Base-by-base conservation (phyloP, 2,329 filamentous ascomycete species). In the Davidsoniella virescens region DNA sequence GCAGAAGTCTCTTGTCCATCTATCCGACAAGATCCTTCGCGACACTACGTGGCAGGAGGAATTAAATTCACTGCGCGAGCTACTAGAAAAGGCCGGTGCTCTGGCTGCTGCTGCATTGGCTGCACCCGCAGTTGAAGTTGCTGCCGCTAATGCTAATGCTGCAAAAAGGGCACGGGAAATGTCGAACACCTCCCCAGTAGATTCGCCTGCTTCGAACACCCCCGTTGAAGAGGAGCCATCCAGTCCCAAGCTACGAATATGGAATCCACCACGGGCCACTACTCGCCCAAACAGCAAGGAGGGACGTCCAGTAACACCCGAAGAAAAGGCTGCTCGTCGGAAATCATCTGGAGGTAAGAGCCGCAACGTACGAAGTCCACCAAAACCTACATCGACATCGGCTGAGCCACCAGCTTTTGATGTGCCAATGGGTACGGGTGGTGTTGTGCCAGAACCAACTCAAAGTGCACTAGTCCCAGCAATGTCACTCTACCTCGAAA, bases 401-500 rank as follows among this genome's bases (percentile, higher is more conserved):
- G 23, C 43, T 20, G 26, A 3, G 12, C 48, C 33, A 20, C 41
- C 48, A 16, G 25, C 48, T 12, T 45, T 40, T 7, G 23, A 33
- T 8, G 33, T n/a, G 4, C 50, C 45, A 5, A 14, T 52, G 14
- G 50, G 50, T 5, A 52, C 48, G 33, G 50, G 50, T 6, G 23
- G 44, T 4, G 50, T 46, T 16, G 45, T 46, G 12, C 50, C 45
- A 12, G 50, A 52, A 40, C 50, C 45, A 23, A 52, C 50, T 12
- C 44, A 47, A 36, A 52, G 45, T 16, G 50, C 50, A n/a, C 37
- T 52, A 45, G 29, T 52, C 18, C 50, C 50, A 18, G 44, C 33
- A 14, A 52, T 52, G 50, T 45, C 46, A 4, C 40, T 44, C 39
- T 52, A 48, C 23, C 29, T 23, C 33, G 29, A 39, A 3, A 40